Evolutionary conservation across 345 rosid genomes (phyloP), one percentile per base, ranked within the genome.

Genomic region (Hypericum perforatum): DNA sequence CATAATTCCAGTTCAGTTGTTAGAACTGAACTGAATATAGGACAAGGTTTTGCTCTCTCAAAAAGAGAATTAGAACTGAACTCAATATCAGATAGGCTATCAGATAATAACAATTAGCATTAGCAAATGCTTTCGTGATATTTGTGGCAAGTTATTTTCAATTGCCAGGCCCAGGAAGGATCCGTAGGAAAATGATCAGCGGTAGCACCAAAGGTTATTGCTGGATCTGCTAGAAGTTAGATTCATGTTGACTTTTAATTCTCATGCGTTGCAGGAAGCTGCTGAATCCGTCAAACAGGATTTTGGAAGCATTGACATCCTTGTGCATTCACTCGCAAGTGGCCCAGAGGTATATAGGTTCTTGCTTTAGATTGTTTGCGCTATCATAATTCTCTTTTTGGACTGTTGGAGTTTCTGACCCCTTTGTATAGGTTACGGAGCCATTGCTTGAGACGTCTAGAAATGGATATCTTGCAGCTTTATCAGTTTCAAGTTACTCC

Each of bases 401-500:
- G 7, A 41, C 45, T 61, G 16, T 42, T 16, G 7, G 48, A 12
- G 40, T 48, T n/a, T 44, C 22, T n/a, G n/a, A 29, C 49, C 37
- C 49, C 5, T 15, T 60, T 45, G n/a, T 15, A 40, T 64, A 92
- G 97, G 98, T 92, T 15, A 84, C 62, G 55, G 85, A 92, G 52
- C 95, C 97, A 55, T 82, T 92, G 62, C 63, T 92, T 65, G 97
- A 88, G 75, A 92, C 97, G 22, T 88, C 97, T 2, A 80, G 98
- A 70, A 80, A 84, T 11, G 97, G 98, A 44, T 88, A 92, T 62
- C 91, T 92, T 37, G 95, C 97, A 9, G 95, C 97, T 36, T 49
- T 92, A 0, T 92, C 97, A 58, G 97, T 94, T 46, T 88, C 98
- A 53, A 92, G 97, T 69, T 92, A 85, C 73, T 92, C 98, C 5